Percentiles rank a stretch among this genome's conserved stretches.
Evolutionary conservation across 2,329 filamentous ascomycete species (phyloP).

Genomic region (Phialophora expanda): DNA sequence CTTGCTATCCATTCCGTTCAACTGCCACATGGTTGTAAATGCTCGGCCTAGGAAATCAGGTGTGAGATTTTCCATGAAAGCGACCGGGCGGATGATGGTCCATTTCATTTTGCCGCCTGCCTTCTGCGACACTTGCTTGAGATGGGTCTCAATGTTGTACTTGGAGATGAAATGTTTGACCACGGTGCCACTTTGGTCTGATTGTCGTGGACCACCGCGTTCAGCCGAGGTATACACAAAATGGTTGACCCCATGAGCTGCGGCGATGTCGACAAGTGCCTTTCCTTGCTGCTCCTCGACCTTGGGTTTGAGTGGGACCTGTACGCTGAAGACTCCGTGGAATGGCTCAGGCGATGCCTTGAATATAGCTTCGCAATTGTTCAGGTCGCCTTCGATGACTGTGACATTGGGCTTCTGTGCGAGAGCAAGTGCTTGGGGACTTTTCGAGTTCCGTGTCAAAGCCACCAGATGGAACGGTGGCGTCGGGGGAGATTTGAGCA

Average conservation of each 20-base stretch:
- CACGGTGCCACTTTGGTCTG: conserved; percentile 35
- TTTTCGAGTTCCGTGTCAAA: conserved; percentile 36
- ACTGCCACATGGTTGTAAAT: conserved; percentile 34
- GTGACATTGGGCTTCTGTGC: conserved; percentile 31
- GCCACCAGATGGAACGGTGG: conserved; percentile 44
- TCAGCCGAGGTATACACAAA: conserved; percentile 49
- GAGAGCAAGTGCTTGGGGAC: conserved; percentile 29
- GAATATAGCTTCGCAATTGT: conserved; percentile 34
- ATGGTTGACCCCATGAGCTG: conserved; percentile 44
- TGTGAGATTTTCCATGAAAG: conserved; percentile 40
- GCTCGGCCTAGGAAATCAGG: conserved; percentile 37
- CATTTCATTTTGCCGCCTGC: conserved; percentile 33
- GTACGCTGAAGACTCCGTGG: conserved; percentile 39
- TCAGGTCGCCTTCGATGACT: conserved; percentile 36
- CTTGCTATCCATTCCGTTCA: conserved; percentile 47
- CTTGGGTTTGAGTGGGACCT: conserved; percentile 19
- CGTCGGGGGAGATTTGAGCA: conserved; percentile 45
- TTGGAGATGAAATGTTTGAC: conserved; percentile 42
- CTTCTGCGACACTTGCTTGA: conserved; percentile 44
- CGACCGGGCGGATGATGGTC: conserved; percentile 40
- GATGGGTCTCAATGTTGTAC: conserved; percentile 40
- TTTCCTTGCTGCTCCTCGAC: conserved; percentile 48
- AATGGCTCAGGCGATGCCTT: conserved; percentile 26
- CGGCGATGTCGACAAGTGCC: conserved; percentile 44
- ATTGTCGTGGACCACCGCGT: conserved; percentile 45